Base-by-base conservation (phyloP, 164 flowering plant species). In the Umbilicus rupestris region DNA sequence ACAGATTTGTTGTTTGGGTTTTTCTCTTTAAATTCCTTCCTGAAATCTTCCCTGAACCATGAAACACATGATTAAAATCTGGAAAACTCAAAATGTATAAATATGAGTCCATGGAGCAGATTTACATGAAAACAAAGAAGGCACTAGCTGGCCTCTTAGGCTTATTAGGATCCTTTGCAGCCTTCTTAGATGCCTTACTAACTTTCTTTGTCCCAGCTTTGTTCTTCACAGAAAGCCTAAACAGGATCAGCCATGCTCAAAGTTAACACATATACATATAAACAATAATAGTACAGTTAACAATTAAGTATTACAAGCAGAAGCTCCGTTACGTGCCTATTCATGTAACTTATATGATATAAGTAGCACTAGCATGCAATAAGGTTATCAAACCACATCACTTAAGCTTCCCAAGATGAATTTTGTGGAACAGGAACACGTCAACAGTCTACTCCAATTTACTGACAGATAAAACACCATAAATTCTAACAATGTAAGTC, bases 141-240 rank as follows among this genome's bases (percentile, higher is more conserved):
- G 80, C 78, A 28, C 64, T 65, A 12, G 70, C 58, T 39, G 80
- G 80, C 71, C 80, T 75, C 72, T 75, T 78, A 4, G 78, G 80
- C 62, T 73, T 77, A 19, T 64, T 74, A 26, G 80, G 50, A 50
- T 68, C 63, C 66, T 75, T 74, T 30, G 31, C 63, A 3, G 65
- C 60, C 28, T n/a, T 20, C 66, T 74, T 74, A 29, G 30, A 41
- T 10, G 65, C 59, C 47, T 20, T 22, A 47, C 63, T 69, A 62
- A 65, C 68, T 68, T 77, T 68, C 37, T 62, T 68, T 28, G 71
- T 52, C 12, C 11, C 29, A 14, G 65, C 65, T 62, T 26, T 26
- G 22, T 64, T 64, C 67, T 64, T 64, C 67, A 64, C 67, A 44
- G 50, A 22, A 15, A 66, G 69, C 69, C 69, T 66, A 28, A 50